Evolutionary conservation across 1,139 yeast species (phyloP).

Genomic region (Scheffersomyces parashehatae): DNA sequence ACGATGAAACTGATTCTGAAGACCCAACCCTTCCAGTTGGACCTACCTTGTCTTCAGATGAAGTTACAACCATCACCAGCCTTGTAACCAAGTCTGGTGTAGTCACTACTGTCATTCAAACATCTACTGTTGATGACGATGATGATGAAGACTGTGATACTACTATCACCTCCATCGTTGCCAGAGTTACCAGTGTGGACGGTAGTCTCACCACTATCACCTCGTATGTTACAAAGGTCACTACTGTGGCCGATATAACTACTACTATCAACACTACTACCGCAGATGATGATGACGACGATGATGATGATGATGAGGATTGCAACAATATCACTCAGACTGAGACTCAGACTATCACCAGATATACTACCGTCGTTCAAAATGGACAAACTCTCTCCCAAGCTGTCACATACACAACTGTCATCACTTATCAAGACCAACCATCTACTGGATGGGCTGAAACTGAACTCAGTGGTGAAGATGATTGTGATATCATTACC

Average conservation of each 20-base stretch:
- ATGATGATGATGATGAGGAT: neutral
- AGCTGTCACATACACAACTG: neutral
- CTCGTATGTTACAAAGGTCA: neutral
- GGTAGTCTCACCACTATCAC: neutral
- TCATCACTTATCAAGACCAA: neutral
- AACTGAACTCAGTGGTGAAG: neutral
- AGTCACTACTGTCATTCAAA: neutral
- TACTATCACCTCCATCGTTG: slow-evolving; percentile 6
- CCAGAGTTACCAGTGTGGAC: neutral
- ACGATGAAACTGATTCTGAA: neutral
- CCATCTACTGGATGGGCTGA: neutral
- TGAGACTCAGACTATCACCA: neutral
- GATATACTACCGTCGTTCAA: neutral
- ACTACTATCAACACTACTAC: neutral
- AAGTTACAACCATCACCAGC: neutral
- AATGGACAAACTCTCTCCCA: neutral
- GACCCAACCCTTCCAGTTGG: neutral
- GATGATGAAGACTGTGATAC: slow-evolving; percentile 9
- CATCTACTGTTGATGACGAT: neutral
- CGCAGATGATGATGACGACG: neutral
- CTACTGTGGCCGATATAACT: neutral
- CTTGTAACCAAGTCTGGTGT: neutral
- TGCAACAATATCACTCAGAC: neutral
- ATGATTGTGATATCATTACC: neutral
- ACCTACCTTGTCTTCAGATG: neutral